Percentiles rank a stretch among this genome's conserved stretches.
Evolutionary conservation across 768 basidiomycete genomes (phyloP).

Genomic region (Auriculariales sp.): DNA sequence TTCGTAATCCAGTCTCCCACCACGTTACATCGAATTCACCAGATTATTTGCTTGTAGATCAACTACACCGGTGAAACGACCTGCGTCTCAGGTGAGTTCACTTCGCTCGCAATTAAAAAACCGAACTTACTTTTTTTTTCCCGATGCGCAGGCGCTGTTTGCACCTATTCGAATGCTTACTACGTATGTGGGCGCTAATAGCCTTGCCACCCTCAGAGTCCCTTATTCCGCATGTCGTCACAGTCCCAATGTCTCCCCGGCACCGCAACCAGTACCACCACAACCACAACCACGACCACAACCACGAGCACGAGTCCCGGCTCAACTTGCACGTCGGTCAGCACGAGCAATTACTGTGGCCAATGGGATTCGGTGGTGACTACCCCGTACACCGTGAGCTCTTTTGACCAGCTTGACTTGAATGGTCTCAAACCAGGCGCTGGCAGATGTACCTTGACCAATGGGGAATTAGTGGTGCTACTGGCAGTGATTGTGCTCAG

Average conservation of each 20-base stretch:
- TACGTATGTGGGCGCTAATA: neutral
- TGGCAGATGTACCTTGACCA: slow-evolving; percentile 35
- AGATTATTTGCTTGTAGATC: neutral
- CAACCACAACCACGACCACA: neutral
- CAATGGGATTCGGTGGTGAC: slow-evolving; percentile 36
- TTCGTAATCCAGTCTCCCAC: neutral
- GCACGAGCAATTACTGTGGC: slow-evolving; percentile 18
- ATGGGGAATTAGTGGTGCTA: slow-evolving; percentile 14
- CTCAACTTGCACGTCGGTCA: neutral
- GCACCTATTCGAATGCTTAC: neutral
- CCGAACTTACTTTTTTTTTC: no score
- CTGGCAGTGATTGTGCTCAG: slow-evolving; percentile 35
- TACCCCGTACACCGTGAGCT: slow-evolving; percentile 34
- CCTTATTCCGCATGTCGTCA: neutral
- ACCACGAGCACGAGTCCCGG: neutral
- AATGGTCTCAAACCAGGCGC: no score
- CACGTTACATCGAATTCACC: neutral
- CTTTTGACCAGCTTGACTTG: no score
- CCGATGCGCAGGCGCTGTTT: no score
- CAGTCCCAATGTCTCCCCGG: neutral
- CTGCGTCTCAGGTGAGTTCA: neutral
- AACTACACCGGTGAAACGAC: neutral
- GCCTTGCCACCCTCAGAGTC: neutral
- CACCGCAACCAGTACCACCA: neutral
- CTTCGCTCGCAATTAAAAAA: no score